Evolutionary conservation across 495 filamentous ascomycete genomes (phyloP), one percentile per base, ranked within the genome.

Genomic region (Achaetomiella virescens): DNA sequence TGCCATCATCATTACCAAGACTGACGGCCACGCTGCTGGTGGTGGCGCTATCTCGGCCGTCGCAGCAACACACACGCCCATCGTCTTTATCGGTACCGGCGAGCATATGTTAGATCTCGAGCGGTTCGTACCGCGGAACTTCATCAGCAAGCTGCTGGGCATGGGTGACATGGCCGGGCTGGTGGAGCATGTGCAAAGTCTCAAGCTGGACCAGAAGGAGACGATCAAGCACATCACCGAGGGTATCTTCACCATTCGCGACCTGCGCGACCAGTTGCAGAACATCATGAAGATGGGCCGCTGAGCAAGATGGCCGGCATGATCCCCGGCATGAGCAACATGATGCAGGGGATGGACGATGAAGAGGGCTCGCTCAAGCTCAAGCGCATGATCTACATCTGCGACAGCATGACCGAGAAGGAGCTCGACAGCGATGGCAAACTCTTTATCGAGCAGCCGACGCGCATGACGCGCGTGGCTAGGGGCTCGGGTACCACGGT

Each of bases 281-380:
- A 97, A 96, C 54, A 96, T 99, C 68, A 97, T 97, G 91, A 99
- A 99, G 73, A 97, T 99, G 93, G 93, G 93, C 93, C 93, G 1
- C 73, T 99, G 12, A 90, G 85, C 35, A 99, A 99, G 72, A 91
- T 99, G 80, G 95, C 95, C 0, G 91, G 91, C 63, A 99, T 99
- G 93, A 97, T 99, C 50, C 93, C 93, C 0, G 95, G 93, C 29
- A 83, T 97, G 58, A 86, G 84, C 46, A 87, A 89, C 62, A 85
- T 97, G 78, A 97, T 96, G 78, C 83, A 87, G 24, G 89, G 89
- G 38, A 91, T 97, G 78, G 91, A 97, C 69, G 93, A 99, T 69
- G 95, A 97, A 66, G 92, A 97, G 65, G 93, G 91, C 4, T 84
- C 83, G 22, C 70, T 86, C 67, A 97, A 97, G 72, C 80, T 99